Evolutionary conservation across 2,329 filamentous ascomycete species (phyloP).

Genomic region (Plectosphaerella cucumerina): DNA sequence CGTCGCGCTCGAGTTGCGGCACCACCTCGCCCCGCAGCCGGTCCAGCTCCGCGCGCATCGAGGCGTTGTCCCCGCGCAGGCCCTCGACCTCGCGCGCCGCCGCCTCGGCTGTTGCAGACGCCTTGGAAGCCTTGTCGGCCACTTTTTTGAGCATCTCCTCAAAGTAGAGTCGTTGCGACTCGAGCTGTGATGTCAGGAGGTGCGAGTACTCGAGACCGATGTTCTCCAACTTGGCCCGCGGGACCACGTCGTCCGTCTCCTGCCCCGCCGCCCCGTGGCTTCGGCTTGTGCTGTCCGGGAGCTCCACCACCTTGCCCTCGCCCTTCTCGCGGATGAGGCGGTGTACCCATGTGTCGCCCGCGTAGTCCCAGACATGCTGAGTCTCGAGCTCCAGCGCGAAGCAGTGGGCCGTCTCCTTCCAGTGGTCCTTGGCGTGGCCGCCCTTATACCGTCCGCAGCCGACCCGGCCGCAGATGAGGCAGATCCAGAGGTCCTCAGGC

Average conservation of each 20-base stretch:
- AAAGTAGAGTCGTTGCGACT: conserved; percentile 89
- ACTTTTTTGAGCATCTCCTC: conserved; percentile 88
- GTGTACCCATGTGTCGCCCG: conserved; percentile 92
- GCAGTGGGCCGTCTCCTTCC: conserved; percentile 82
- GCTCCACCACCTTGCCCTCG: conserved; percentile 86
- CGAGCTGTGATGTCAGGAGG: conserved; percentile 85
- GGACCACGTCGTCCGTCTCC: conserved; percentile 63
- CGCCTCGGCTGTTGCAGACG: conserved; percentile 61
- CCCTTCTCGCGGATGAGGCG: conserved; percentile 91
- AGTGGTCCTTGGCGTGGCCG: conserved; percentile 90
- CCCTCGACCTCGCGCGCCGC: conserved; percentile 47
- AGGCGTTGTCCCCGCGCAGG: conserved; percentile 39
- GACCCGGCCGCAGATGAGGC: conserved; percentile 86
- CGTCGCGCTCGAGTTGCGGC: conserved; percentile 66
- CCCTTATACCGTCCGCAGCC: conserved; percentile 94
- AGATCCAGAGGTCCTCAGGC: conserved; percentile 86
- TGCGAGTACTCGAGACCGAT: conserved; percentile 95
- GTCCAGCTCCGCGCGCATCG: conserved; percentile 38
- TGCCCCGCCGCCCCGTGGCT: conserved; percentile 9
- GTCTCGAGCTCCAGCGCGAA: conserved; percentile 91
- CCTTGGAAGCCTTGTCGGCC: conserved; percentile 80
- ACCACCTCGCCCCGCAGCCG: conserved; percentile 53
- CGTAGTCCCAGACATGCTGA: conserved; percentile 97
- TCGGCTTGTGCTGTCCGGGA: conserved; percentile 54
- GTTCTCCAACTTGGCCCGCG: conserved; percentile 63